phyloP scores from a whole-genome alignment of 1,139 yeast species.

The Yamadazyma pseudoaaseri region DNA sequence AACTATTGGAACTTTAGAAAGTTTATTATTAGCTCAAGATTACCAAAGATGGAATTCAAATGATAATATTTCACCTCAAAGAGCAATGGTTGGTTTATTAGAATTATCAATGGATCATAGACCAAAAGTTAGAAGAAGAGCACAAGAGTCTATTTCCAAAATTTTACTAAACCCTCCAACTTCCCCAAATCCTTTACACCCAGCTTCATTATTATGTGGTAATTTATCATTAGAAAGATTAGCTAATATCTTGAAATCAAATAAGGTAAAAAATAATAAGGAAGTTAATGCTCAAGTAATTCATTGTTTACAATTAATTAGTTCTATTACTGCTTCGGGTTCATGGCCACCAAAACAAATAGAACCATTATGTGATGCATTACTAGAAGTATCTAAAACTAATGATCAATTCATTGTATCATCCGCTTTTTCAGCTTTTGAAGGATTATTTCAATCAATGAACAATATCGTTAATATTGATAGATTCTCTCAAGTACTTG shows the following conservation, averaged over 20 bases:
- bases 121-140: slow-evolving; percentile 95
- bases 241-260: slow-evolving; percentile 37
- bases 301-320: slow-evolving; percentile 74
- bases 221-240: slow-evolving; percentile 63
- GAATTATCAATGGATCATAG: slow-evolving; percentile 83
- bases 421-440: slow-evolving; percentile 82
- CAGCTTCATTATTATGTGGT: slow-evolving; percentile 69
- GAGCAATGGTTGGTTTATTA: slow-evolving; percentile 79
- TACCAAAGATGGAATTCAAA: slow-evolving; percentile 63
- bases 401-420: slow-evolving; percentile 82
- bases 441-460: slow-evolving; percentile 78
- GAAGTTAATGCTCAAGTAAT: slow-evolving; percentile 59
- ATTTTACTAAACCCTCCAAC: slow-evolving; percentile 72
- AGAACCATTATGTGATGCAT: slow-evolving; percentile 71
- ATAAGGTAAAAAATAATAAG: slow-evolving; percentile 40
- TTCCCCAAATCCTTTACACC: slow-evolving; percentile 77
- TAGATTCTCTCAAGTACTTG: slow-evolving; percentile 62
- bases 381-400: slow-evolving; percentile 75
- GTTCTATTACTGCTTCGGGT: slow-evolving; percentile 66
- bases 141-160: slow-evolving; percentile 75
- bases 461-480: slow-evolving; percentile 60
- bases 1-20: slow-evolving; percentile 81
- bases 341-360: slow-evolving; percentile 78
- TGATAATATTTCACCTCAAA: slow-evolving; percentile 67
- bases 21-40: slow-evolving; percentile 79